These are phyloP conservation scores for Wickerhamomyces sp. DNA, from an alignment of 1,139 yeast genomes.

Conservation along the genomic window DNA sequence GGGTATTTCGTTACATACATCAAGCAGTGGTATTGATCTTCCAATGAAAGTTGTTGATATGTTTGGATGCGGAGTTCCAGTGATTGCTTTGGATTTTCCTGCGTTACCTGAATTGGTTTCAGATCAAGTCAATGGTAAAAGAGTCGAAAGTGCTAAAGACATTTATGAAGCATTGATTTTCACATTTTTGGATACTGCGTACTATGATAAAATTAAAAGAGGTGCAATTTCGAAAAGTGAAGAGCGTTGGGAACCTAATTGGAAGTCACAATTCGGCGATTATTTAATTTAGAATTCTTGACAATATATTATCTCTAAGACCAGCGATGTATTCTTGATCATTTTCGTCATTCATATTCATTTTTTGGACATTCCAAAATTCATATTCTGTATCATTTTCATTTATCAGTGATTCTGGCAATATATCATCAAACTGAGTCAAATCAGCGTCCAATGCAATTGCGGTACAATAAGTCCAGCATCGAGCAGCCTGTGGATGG, in stretches of 20 bases:
- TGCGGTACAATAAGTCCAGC: slow-evolving; percentile 58
- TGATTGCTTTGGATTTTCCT: slow-evolving; percentile 68
- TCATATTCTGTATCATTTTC: slow-evolving; percentile 24
- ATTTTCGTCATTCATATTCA: slow-evolving; percentile 41
- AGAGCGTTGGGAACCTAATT: slow-evolving; percentile 71
- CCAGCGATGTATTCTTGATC: slow-evolving; percentile 23
- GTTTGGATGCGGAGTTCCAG: slow-evolving; percentile 96
- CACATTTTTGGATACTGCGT: slow-evolving; percentile 39
- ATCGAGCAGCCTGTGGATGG: slow-evolving; percentile 56
- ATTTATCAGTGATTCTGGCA: slow-evolving; percentile 54
- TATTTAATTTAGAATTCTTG: slow-evolving; percentile 3
- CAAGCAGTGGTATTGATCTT: slow-evolving; percentile 88
- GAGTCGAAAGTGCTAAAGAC: slow-evolving; percentile 40
- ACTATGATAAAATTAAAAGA: slow-evolving; percentile 37
- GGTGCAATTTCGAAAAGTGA: slow-evolving; percentile 74
- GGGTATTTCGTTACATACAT: slow-evolving; percentile 85
- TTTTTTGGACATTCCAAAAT: slow-evolving; percentile 41
- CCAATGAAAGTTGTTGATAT: slow-evolving; percentile 98
- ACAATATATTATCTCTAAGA: slow-evolving; percentile 9
- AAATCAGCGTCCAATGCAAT: slow-evolving; percentile 13
- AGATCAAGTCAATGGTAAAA: slow-evolving; percentile 41
- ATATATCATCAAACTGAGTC: slow-evolving; percentile 29
- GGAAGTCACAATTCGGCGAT: slow-evolving; percentile 39
- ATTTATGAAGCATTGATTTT: slow-evolving; percentile 46
- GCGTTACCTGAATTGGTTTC: slow-evolving; percentile 64